These are phyloP conservation scores for Marvania coccoides DNA, from an alignment of 139 green algal genomes.

Conservation along the genomic window DNA sequence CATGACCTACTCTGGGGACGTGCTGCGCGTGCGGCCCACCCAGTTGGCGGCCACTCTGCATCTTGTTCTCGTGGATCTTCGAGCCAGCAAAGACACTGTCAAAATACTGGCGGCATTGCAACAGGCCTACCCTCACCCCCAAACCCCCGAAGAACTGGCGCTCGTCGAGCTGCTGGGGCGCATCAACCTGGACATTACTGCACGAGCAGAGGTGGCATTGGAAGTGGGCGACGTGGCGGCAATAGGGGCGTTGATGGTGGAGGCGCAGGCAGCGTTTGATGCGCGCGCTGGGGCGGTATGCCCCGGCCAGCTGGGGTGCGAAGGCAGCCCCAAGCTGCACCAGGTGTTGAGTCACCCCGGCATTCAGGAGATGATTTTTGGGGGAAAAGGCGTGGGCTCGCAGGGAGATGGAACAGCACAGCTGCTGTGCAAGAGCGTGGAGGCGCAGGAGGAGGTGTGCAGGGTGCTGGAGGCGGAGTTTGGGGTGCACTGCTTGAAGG, in stretches of 20 bases:
- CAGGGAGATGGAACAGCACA: slow-evolving; percentile 69
- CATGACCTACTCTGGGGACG: slow-evolving; percentile 56
- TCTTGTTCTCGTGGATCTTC: slow-evolving; percentile 38
- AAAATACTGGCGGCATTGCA: slow-evolving; percentile 53
- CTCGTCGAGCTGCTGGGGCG: slow-evolving; percentile 48
- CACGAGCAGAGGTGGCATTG: slow-evolving; percentile 35
- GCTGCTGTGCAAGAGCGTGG: slow-evolving; percentile 42
- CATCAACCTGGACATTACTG: slow-evolving; percentile 28
- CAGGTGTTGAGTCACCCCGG: slow-evolving; percentile 32
- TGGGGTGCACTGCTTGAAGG: slow-evolving; percentile 11
- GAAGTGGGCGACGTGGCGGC: slow-evolving; percentile 22
- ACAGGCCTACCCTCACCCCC: slow-evolving; percentile 33
- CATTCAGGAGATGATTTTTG: slow-evolving; percentile 44
- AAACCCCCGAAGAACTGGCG: slow-evolving; percentile 4
- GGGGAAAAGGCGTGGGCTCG: slow-evolving; percentile 66
- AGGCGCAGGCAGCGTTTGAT: slow-evolving; percentile 57
- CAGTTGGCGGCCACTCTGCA: slow-evolving; percentile 18
- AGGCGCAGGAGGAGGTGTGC: slow-evolving; percentile 32
- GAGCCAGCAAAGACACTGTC: slow-evolving; percentile 55
- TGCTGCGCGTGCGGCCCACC: slow-evolving; percentile 29
- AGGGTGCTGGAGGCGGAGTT: slow-evolving; percentile 15
- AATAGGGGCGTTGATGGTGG: slow-evolving; percentile 39
- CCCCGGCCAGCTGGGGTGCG: slow-evolving; percentile 41
- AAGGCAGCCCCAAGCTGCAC: slow-evolving; percentile 47
- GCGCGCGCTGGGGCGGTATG: slow-evolving; percentile 39